phyloP scores from a whole-genome alignment of 176 grass and related monocot species.

The Guadua angustifolia region DNA sequence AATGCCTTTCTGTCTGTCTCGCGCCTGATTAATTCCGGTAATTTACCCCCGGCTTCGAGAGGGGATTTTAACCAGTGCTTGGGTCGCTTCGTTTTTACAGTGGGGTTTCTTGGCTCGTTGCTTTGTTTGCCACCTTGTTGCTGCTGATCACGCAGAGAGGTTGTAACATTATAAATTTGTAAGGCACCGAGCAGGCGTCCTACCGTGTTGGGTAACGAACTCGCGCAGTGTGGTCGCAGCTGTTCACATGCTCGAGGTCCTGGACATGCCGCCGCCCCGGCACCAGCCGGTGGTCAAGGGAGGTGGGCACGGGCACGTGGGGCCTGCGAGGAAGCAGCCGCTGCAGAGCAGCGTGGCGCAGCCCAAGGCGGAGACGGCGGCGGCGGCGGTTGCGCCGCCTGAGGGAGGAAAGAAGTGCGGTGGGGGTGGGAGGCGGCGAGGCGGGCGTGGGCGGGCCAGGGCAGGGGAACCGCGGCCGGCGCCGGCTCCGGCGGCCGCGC shows the following conservation, averaged over 20 bases:
- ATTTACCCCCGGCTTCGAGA: not conserved
- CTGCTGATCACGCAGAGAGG: constrained; percentile 35
- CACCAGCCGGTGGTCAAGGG: constrained; percentile 29
- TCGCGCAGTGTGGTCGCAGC: not conserved
- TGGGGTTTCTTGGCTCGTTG: not conserved
- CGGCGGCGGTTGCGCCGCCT: constrained; percentile 17
- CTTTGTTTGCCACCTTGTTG: constrained; percentile 3
- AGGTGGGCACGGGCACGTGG: not conserved
- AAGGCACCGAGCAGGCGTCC: constrained; percentile 44
- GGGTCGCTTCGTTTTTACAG: not conserved
- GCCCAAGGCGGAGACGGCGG: constrained; percentile 56
- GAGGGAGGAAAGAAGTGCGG: constrained; percentile 62
- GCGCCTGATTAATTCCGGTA: constrained; percentile 34
- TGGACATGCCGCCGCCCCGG: constrained; percentile 53
- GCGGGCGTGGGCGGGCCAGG: constrained; percentile 60
- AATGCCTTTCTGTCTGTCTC: constrained; percentile 68
- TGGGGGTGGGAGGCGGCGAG: constrained; percentile 56
- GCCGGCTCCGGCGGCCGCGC: not conserved
- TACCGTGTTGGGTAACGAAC: constrained; percentile 43
- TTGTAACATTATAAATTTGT: constrained; percentile 37
- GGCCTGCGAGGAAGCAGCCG: constrained; percentile 67
- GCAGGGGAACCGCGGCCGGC: not conserved
- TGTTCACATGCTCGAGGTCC: constrained; percentile 64
- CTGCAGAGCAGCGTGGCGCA: constrained; percentile 83
- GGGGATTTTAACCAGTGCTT: not conserved